phyloP scores from a whole-genome alignment of 73 alveolate species.

The Paramecium sexaurelia region DNA sequence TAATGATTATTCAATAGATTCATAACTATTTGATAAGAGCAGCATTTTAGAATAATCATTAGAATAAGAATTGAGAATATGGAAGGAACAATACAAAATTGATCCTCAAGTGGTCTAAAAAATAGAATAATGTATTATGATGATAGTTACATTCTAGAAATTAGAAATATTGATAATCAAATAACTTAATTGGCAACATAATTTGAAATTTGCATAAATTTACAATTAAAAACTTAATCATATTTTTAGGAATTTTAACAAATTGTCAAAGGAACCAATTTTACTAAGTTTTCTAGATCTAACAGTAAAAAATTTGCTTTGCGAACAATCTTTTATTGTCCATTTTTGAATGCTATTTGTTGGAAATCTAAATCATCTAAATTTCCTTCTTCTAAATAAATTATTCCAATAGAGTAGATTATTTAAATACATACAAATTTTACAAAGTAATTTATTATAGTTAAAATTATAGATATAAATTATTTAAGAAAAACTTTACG shows the following conservation, averaged over 20 bases:
- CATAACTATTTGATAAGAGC: constrained; percentile 3
- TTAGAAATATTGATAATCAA: constrained; percentile 41
- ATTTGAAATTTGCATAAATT: constrained; percentile 6
- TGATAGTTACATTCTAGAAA: constrained; percentile 12
- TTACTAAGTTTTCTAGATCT: constrained; percentile 27
- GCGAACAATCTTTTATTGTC: constrained; percentile 29
- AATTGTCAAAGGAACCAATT: constrained; percentile 9
- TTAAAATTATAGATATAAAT: neutral
- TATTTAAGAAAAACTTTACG: neutral
- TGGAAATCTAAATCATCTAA: constrained; percentile 29
- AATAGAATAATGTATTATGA: constrained; percentile 21
- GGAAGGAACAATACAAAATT: constrained; percentile 19
- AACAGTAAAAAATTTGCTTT: constrained; percentile 22
- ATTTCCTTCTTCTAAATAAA: constrained; percentile 12
- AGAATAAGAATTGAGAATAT: neutral
- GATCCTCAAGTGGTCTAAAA: constrained; percentile 27
- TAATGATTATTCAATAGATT: constrained; percentile 28
- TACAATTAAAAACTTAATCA: neutral
- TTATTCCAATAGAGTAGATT: constrained; percentile 28
- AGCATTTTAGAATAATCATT: constrained; percentile 3
- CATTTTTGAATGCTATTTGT: constrained; percentile 12
- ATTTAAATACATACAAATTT: constrained; percentile 1
- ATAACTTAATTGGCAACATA: constrained; percentile 44
- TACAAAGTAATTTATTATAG: neutral
- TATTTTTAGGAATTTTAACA: constrained; percentile 7